Conservation (phyloP, 163 green algal species). For the Prototheca stagnorum region DNA sequence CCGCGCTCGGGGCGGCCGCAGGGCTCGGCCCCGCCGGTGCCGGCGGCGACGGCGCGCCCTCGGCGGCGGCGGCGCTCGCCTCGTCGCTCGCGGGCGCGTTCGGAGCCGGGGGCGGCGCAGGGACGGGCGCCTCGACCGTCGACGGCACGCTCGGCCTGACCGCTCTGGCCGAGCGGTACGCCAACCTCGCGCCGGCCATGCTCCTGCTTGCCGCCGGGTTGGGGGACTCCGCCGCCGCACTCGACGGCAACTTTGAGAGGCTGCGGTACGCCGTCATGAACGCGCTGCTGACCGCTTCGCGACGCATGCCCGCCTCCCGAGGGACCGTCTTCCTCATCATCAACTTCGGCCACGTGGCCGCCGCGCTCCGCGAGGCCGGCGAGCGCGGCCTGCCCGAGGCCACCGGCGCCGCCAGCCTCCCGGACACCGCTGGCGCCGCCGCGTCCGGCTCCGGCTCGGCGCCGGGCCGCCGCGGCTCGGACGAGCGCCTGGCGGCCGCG, state of each 20-base stretch:
- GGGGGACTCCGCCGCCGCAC: slow-evolving; percentile 26
- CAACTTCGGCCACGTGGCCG: slow-evolving; percentile 61
- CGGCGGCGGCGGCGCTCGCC: no score
- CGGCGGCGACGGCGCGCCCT: no score
- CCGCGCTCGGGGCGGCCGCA: no score
- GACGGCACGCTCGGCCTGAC: slow-evolving; percentile 24
- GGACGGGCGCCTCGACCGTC: no score
- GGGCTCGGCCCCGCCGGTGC: no score
- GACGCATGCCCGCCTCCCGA: slow-evolving; percentile 12
- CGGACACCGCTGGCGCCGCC: slow-evolving; percentile 1
- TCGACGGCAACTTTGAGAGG: slow-evolving; percentile 35
- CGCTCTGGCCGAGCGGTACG: slow-evolving; percentile 58
- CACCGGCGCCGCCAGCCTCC: slow-evolving; percentile 2
- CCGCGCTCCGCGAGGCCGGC: slow-evolving; percentile 19
- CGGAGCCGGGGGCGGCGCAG: no score
- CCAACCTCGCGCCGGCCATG: slow-evolving; percentile 61
- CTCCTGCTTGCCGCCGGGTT: slow-evolving; percentile 60
- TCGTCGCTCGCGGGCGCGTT: no score
- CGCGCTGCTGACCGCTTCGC: slow-evolving; percentile 24
- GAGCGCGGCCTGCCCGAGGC: slow-evolving; percentile 8
- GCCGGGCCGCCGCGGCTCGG: neutral
- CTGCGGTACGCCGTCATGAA: slow-evolving; percentile 39
- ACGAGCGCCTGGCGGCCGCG: neutral
- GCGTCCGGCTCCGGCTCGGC: neutral
- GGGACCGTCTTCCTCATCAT: slow-evolving; percentile 74